These are phyloP conservation scores for Melocanna baccifera DNA, from an alignment of 176 grass and related monocot genomes.

Conservation along the genomic window DNA sequence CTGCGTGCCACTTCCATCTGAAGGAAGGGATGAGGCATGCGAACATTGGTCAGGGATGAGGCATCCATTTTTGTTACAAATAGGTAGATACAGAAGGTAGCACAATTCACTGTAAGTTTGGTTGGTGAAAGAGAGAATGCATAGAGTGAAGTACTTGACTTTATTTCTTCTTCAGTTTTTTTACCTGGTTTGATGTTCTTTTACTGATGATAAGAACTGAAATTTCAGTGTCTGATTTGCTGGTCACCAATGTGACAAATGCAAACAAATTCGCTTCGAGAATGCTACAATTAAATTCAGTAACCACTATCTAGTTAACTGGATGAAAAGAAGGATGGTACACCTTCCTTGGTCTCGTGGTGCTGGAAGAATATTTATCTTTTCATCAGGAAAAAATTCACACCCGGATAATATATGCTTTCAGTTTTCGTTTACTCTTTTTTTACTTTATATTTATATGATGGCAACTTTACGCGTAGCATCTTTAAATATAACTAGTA, in stretches of 20 bases:
- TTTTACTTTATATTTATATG: constrained; percentile 19
- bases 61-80: constrained; percentile 44
- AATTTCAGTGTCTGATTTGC: background rate
- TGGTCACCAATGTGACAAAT: background rate
- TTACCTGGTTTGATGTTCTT: background rate
- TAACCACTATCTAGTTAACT: constrained; percentile 22
- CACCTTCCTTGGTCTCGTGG: constrained; percentile 61
- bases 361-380: constrained; percentile 44
- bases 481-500: constrained; percentile 35
- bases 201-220: background rate
- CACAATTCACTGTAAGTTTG: constrained; percentile 35
- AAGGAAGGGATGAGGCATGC: constrained; percentile 76
- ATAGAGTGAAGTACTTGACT: constrained; percentile 28
- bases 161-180: background rate
- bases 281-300: background rate
- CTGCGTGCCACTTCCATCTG: constrained; percentile 86
- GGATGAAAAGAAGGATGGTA: constrained; percentile 39
- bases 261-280: background rate
- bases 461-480: constrained; percentile 11
- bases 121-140: constrained; percentile 36
- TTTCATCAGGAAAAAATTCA: constrained; percentile 9
- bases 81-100: constrained; percentile 67
- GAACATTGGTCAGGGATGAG: constrained; percentile 77
- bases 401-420: background rate
- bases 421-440: constrained; percentile 13